These are phyloP conservation scores for Solanum aculeatissimum DNA, from an alignment of 305 asterid genomes.

Conservation along the genomic window DNA sequence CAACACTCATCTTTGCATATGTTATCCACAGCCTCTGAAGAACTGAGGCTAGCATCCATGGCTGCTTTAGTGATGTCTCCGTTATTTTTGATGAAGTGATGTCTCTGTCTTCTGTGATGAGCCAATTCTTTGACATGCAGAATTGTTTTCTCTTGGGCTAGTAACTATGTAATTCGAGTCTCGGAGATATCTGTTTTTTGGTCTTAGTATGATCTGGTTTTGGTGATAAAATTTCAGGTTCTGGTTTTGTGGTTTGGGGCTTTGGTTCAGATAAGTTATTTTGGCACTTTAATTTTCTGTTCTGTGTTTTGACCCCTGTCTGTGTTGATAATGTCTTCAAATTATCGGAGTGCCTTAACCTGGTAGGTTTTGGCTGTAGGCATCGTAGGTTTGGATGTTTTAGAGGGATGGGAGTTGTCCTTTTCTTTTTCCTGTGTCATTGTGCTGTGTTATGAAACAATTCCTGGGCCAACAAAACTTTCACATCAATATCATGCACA, in stretches of 20 bases:
- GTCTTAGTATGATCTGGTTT: background rate
- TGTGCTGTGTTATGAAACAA: background rate
- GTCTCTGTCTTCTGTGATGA: background rate
- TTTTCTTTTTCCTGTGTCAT: background rate
- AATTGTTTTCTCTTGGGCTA: background rate
- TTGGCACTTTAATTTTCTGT: background rate
- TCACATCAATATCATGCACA: background rate
- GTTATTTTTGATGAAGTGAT: background rate
- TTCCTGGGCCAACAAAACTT: background rate
- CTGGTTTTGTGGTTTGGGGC: background rate
- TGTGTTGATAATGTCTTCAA: background rate
- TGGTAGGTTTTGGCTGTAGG: background rate
- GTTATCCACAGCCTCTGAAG: background rate
- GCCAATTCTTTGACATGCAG: background rate
- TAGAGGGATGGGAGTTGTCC: background rate
- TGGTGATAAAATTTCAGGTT: background rate
- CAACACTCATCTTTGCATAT: background rate
- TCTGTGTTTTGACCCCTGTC: background rate
- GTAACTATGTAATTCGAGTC: background rate
- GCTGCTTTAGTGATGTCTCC: background rate
- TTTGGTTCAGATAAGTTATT: background rate
- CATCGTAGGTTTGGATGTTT: background rate
- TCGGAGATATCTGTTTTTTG: background rate
- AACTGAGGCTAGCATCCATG: background rate
- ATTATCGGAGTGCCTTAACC: background rate